phyloP scores from a whole-genome alignment of 225 moss, liverwort and hornwort species.

The Marchantia polymorpha region DNA sequence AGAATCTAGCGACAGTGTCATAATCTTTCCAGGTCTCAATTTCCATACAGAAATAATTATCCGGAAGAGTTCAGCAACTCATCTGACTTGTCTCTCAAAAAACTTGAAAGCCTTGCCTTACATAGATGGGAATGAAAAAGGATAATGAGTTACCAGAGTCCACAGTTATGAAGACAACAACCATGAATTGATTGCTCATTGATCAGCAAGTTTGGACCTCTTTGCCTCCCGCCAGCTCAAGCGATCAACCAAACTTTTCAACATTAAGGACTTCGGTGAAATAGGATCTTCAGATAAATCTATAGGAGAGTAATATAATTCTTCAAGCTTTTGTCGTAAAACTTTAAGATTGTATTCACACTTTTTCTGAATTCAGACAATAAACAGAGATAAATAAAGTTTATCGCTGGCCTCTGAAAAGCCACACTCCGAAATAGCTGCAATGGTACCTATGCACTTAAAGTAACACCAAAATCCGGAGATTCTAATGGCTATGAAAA shows the following conservation, averaged over 20 bases:
- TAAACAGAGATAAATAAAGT: background rate
- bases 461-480: too few relatives aligned
- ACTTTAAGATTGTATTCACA: background rate
- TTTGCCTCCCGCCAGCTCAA: constrained; percentile 7
- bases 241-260: background rate
- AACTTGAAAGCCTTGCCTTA: background rate
- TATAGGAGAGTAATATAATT: constrained; percentile 1
- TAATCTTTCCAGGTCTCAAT: background rate
- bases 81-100: background rate
- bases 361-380: background rate
- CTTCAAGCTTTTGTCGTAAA: background rate
- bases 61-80: background rate
- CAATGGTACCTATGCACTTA: too few relatives aligned
- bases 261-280: background rate
- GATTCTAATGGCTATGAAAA: too few relatives aligned
- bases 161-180: background rate
- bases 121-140: background rate
- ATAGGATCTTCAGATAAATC: background rate
- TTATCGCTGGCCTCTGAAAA: background rate
- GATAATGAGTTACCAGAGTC: background rate
- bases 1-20: background rate
- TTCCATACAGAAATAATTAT: background rate
- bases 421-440: background rate
- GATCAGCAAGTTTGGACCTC: background rate
- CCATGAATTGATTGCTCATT: background rate